Evolutionary conservation across 495 filamentous ascomycete genomes (phyloP), one percentile per base, ranked within the genome.

Genomic region (Astrocystis sublimbata): DNA sequence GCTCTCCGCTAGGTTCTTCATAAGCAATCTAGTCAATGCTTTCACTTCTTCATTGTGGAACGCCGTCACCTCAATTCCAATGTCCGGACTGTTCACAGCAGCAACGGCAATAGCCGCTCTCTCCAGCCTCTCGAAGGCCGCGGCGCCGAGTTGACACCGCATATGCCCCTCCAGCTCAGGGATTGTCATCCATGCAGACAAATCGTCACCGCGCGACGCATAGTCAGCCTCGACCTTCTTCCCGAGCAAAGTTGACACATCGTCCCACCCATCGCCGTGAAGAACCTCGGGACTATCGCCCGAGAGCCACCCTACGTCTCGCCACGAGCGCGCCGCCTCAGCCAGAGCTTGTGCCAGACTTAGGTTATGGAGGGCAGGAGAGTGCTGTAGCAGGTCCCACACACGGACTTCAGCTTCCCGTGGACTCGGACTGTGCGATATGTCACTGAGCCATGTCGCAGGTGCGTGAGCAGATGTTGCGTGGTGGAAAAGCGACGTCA

Each of bases 321-420:
- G 63, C 33, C 43, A 70, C 35, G 63, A 60, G 7, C 45, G 51
- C 13, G 61, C 60, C 15, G 65, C 54, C 24, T 70, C 68, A 17
- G 58, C 65, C 7, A 70, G 19, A 2, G 68, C 63, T 38, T 33
- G 61, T n/a, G 65, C 65, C 19, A 63, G 57, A 6, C 53, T 46
- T 17, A 58, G 28, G 33, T 58, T 66, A 3, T 55, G 56, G 9
- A 68, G 12, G 15, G 62, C 51, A 8, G 57, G 52, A 8, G 63
- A 63, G 38, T 70, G 68, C 12, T 64, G 62, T 17, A 70, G 24
- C 52, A 65, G 38, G 19, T 33, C 51, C 57, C 58, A 58, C 54
- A 66, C 58, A 42, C 33, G 55, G 23, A 50, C 33, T 1, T 49
- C 62, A 3, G 65, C 65, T 45, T 68, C 65, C 12, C 49, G 51